Base-by-base conservation (phyloP, 1,139 yeast genomes). In the Kodamaea alishanica region DNA sequence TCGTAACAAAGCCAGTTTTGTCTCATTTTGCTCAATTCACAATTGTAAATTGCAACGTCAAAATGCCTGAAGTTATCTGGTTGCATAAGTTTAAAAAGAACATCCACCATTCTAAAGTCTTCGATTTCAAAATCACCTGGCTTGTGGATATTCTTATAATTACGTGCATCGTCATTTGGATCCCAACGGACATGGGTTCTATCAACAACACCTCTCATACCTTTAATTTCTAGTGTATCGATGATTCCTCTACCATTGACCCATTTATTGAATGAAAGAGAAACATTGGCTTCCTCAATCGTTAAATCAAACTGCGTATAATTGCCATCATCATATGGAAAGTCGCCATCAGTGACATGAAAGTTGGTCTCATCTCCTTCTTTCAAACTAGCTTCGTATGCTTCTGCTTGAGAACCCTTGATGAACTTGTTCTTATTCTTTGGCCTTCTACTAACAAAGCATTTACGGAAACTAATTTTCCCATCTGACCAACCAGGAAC, bases 401-500 rank as follows among this genome's bases (percentile, higher is more conserved):
- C 87, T 35, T 67, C 79, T 2, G 80, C 79, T 52, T 81, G 92
- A 0, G 88, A 81, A n/a, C 92, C 92, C 50, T 87, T 84, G 26
- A 69, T 70, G 49, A 83, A 79, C 39, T 57, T 72, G 56, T 68
- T 64, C 12, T 66, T 57, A 28, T 66, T 63, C 46, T 74, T 71
- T 0, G 98, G 98, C 41, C 97, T 70, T 51, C 86, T 73, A 40
- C 95, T 85, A 1, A 90, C 92, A 58, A 84, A 84, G 39, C 95
- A 95, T 50, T 89, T 87, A 43, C 81, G 77, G 59, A 92, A 85
- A 31, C 84, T 77, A 40, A 92, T 87, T 48, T 79, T 83, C 1
- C 97, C 95, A 49, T 85, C 89, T 34, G 82, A 75, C 97, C 97
- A 90, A 38, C 89, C 89, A 0, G 97, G 97, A 4, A 89, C 95